A percentile compares a stretch with the other conserved stretches of the same genome.
These are phyloP conservation scores for Suillus brevipes DNA, from an alignment of 768 basidiomycete species.

Conservation along the genomic window DNA sequence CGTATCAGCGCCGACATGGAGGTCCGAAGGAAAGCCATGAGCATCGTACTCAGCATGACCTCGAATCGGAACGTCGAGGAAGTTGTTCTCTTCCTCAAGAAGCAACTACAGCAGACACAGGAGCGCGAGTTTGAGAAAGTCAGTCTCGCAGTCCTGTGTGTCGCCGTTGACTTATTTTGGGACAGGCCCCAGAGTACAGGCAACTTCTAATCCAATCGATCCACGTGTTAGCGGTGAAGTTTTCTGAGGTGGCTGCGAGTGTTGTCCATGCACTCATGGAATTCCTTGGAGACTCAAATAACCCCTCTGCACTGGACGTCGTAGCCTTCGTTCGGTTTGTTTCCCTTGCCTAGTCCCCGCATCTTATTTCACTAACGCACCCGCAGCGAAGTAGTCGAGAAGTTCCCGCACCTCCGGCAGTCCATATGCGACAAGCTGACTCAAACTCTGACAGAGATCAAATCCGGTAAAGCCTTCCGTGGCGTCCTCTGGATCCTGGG, in stretches of 20 bases:
- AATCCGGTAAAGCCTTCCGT: conserved; percentile 95
- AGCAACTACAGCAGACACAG: conserved; percentile 92
- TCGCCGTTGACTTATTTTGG: background rate
- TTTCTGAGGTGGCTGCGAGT: conserved; percentile 94
- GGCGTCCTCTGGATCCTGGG: conserved; percentile 97
- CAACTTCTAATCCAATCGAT: conserved; percentile 97
- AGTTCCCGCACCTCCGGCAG: conserved; percentile 84
- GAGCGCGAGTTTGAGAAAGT: conserved; percentile 45
- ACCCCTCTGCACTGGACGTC: background rate
- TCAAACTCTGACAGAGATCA: conserved; percentile 73
- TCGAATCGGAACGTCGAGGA: conserved; percentile 95
- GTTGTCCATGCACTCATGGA: conserved; percentile 94
- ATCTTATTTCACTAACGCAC: background rate
- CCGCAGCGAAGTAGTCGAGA: conserved; percentile 89
- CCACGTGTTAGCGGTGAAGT: conserved; percentile 93
- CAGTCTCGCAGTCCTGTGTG: background rate
- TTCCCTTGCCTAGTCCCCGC: background rate
- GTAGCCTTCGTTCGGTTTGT: background rate
- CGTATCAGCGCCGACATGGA: conserved; percentile 86
- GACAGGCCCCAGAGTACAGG: conserved; percentile 88
- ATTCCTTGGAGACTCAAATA: conserved; percentile 75
- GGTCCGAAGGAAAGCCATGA: conserved; percentile 89
- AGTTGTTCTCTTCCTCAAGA: conserved; percentile 94
- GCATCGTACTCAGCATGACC: conserved; percentile 89
- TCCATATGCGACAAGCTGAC: conserved; percentile 87